Conservation (phyloP, 352 stramenopile genomes). For the Phytophthora constricta region DNA sequence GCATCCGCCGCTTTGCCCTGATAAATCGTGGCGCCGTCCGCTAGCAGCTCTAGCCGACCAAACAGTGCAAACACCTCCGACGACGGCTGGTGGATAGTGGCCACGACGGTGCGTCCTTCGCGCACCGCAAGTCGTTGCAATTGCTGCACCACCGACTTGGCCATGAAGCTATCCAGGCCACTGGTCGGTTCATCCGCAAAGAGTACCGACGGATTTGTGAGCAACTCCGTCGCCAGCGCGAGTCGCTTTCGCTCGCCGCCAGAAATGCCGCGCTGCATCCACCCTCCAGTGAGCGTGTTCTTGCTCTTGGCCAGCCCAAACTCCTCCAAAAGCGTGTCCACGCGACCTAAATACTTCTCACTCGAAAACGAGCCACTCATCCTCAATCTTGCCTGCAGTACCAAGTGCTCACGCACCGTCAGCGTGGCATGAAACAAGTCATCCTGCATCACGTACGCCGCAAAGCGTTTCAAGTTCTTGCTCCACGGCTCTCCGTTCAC, state of each 20-base stretch:
- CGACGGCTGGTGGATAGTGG: constrained; percentile 87
- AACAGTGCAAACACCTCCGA: constrained; percentile 60
- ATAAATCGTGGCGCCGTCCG: constrained; percentile 51
- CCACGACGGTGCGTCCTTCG: constrained; percentile 80
- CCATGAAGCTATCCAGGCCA: constrained; percentile 62
- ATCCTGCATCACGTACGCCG: constrained; percentile 87
- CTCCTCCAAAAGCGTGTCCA: constrained; percentile 56
- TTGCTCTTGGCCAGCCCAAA: constrained; percentile 55
- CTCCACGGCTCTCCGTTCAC: constrained; percentile 69
- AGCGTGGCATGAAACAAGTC: constrained; percentile 89
- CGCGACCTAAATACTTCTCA: constrained; percentile 41
- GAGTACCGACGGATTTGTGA: constrained; percentile 73
- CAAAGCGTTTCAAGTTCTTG: constrained; percentile 36
- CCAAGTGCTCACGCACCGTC: constrained; percentile 86
- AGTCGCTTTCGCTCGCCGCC: constrained; percentile 85
- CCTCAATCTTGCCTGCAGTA: constrained; percentile 80
- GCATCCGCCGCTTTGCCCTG: constrained; percentile 44
- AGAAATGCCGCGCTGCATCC: constrained; percentile 62
- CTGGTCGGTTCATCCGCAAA: constrained; percentile 87
- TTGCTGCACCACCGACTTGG: constrained; percentile 56
- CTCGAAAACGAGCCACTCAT: constrained; percentile 46
- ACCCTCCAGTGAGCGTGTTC: constrained; percentile 61
- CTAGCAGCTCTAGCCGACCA: constrained; percentile 48
- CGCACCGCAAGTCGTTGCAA: constrained; percentile 68
- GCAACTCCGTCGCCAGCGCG: constrained; percentile 76